Percentiles rank a stretch among this genome's conserved stretches.
Conservation (phyloP, 805 yeast genomes). For the Teunomyces gatunensis region DNA sequence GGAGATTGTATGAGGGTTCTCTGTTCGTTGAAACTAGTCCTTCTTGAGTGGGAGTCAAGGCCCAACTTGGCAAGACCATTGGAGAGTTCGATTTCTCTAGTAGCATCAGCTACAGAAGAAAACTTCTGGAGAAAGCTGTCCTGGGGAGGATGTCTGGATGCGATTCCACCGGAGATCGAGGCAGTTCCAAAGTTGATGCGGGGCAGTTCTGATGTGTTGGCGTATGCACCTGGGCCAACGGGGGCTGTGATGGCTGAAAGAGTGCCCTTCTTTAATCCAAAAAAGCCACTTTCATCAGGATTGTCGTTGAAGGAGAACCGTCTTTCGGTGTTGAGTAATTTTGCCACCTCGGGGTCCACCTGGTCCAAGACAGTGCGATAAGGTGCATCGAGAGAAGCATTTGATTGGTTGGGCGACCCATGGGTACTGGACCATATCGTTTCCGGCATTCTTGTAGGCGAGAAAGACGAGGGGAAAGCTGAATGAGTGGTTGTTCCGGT, state of each 20-base stretch:
- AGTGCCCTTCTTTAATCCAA: constrained; percentile 49
- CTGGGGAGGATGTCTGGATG: constrained; percentile 45
- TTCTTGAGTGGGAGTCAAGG: constrained; percentile 39
- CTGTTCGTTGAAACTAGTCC: constrained; percentile 47
- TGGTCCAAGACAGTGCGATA: constrained; percentile 35
- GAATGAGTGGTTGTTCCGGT: no score
- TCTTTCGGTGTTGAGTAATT: constrained; percentile 21
- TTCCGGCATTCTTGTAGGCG: constrained; percentile 28
- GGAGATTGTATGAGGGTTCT: constrained; percentile 28
- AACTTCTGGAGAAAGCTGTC: constrained; percentile 60
- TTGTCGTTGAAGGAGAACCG: constrained; percentile 42
- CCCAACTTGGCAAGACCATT: constrained; percentile 38
- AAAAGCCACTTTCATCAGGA: constrained; percentile 44
- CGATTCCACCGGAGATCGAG: constrained; percentile 56
- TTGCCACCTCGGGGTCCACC: constrained; percentile 42
- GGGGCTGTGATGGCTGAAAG: constrained; percentile 48
- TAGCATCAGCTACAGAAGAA: constrained; percentile 64
- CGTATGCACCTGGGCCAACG: constrained; percentile 20
- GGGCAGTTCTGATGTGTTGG: constrained; percentile 19
- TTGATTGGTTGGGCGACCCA: constrained; percentile 10
- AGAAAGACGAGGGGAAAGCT: background rate
- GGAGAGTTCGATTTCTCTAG: constrained; percentile 58
- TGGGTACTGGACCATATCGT: constrained; percentile 41
- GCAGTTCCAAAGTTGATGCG: constrained; percentile 53
- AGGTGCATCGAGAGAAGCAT: constrained; percentile 14